phyloP scores from a whole-genome alignment of 139 green algal species.

The Tetradesmus obliquus region DNA sequence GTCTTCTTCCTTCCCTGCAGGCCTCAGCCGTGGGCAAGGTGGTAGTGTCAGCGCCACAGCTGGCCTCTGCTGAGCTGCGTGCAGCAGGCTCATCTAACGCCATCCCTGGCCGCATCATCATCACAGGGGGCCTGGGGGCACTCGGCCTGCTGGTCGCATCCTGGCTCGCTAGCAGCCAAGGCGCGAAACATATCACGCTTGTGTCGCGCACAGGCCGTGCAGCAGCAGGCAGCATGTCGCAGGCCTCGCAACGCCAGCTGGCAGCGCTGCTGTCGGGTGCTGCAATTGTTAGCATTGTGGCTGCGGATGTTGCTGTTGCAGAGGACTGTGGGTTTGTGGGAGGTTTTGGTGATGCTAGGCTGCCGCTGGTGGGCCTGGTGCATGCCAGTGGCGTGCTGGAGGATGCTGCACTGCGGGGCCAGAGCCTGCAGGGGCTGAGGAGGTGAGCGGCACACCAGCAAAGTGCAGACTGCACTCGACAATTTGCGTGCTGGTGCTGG shows the following conservation, averaged over 20 bases:
- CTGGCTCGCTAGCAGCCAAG: conserved; percentile 52
- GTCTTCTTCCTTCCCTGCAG: conserved; percentile 35
- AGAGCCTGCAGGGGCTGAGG: conserved; percentile 48
- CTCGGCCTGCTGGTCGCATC: conserved; percentile 66
- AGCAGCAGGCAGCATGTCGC: not conserved
- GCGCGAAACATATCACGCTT: not conserved
- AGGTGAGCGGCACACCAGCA: conserved; percentile 54
- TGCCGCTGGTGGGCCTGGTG: conserved; percentile 34
- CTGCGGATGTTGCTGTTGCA: conserved; percentile 16
- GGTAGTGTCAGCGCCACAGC: conserved; percentile 58
- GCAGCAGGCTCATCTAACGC: not conserved
- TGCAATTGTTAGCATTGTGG: conserved; percentile 11
- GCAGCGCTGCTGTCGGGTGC: conserved; percentile 11
- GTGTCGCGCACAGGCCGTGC: not conserved
- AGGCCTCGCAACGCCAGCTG: not conserved
- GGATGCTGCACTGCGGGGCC: conserved; percentile 60
- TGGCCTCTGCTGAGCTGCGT: not conserved
- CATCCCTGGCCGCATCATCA: conserved; percentile 39
- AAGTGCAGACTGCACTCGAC: too few relatives aligned
- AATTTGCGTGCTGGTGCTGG: too few relatives aligned
- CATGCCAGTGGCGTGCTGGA: conserved; percentile 73
- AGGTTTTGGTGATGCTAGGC: not conserved
- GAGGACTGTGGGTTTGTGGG: not conserved
- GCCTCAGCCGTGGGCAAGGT: conserved; percentile 82
- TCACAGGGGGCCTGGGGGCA: conserved; percentile 68